Conservation (phyloP, 257 asterid genomes). For the Scutellaria barbata region DNA sequence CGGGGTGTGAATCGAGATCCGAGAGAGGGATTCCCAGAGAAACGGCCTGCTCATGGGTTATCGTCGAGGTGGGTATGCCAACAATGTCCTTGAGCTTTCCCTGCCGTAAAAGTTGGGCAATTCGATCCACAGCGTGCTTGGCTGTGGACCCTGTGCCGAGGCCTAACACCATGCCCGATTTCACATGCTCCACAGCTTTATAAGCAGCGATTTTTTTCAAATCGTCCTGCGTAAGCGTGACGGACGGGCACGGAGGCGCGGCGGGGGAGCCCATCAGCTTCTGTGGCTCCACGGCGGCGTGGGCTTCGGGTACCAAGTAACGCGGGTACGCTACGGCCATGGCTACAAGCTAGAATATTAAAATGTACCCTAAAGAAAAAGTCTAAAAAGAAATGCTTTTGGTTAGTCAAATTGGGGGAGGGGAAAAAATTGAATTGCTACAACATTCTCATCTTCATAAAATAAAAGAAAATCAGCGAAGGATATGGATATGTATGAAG, state of each 20-base stretch:
- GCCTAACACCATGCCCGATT: slow-evolving; percentile 68
- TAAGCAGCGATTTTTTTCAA: slow-evolving; percentile 64
- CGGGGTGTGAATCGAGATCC: slow-evolving; percentile 63
- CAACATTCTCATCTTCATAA: neutral
- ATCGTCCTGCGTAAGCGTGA: slow-evolving; percentile 60
- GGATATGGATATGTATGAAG: neutral
- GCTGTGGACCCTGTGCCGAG: slow-evolving; percentile 72
- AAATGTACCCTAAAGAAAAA: neutral
- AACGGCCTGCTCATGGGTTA: slow-evolving; percentile 61
- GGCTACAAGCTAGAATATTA: neutral
- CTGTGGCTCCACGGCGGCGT: slow-evolving; percentile 42
- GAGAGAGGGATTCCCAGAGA: slow-evolving; percentile 62
- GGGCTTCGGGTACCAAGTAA: slow-evolving; percentile 32
- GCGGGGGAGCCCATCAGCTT: slow-evolving; percentile 43
- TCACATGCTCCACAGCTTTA: slow-evolving; percentile 67
- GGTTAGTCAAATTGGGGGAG: slow-evolving; percentile 24
- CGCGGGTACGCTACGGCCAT: slow-evolving; percentile 65
- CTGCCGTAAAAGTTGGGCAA: slow-evolving; percentile 51
- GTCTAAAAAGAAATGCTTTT: neutral
- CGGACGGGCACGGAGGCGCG: slow-evolving; percentile 38
- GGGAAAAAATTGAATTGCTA: slow-evolving; percentile 30
- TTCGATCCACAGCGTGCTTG: slow-evolving; percentile 66
- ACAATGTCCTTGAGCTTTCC: slow-evolving; percentile 57
- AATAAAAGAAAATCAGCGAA: neutral
- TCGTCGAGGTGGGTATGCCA: slow-evolving; percentile 61